Evolutionary conservation across 2,329 filamentous ascomycete species (phyloP).

Genomic region (Chaetothyriales sp.): DNA sequence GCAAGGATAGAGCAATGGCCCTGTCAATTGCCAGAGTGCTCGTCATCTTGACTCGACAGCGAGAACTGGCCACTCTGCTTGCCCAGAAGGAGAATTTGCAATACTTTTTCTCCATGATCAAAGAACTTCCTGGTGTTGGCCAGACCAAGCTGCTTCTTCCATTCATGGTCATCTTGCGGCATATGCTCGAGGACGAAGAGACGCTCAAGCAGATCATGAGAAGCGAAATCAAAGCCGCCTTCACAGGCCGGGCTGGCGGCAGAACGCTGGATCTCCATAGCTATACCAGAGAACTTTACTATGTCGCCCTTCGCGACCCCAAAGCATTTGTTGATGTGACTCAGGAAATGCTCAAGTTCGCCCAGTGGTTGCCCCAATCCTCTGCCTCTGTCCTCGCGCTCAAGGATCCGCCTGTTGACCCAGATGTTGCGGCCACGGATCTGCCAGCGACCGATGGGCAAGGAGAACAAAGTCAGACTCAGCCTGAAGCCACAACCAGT

Average conservation of each 20-base stretch:
- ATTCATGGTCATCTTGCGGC: conserved; percentile 74
- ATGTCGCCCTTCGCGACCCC: conserved; percentile 66
- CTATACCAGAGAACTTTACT: conserved; percentile 64
- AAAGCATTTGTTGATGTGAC: conserved; percentile 76
- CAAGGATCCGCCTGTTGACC: conserved; percentile 35
- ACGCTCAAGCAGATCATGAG: conserved; percentile 84
- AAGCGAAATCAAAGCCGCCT: conserved; percentile 67
- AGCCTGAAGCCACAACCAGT: conserved; percentile 8
- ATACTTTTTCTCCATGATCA: conserved; percentile 84
- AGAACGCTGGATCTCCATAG: conserved; percentile 52
- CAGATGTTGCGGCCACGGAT: conserved; percentile 26
- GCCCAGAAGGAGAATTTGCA: conserved; percentile 82
- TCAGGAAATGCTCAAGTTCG: conserved; percentile 66
- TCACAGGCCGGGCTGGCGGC: conserved; percentile 40
- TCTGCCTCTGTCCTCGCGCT: conserved; percentile 6
- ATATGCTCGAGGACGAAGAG: conserved; percentile 87
- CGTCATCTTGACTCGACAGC: conserved; percentile 71
- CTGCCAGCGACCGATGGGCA: conserved; percentile 29
- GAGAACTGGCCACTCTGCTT: conserved; percentile 57
- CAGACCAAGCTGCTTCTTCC: conserved; percentile 55
- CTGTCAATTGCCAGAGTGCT: conserved; percentile 70
- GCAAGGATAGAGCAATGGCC: conserved; percentile 73
- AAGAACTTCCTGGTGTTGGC: conserved; percentile 68
- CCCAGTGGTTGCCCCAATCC: conserved; percentile 10
- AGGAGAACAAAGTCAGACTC: conserved; percentile 16